These are phyloP conservation scores for Lepiota brunneoincarnata DNA, from an alignment of 768 basidiomycete species.

Conservation along the genomic window DNA sequence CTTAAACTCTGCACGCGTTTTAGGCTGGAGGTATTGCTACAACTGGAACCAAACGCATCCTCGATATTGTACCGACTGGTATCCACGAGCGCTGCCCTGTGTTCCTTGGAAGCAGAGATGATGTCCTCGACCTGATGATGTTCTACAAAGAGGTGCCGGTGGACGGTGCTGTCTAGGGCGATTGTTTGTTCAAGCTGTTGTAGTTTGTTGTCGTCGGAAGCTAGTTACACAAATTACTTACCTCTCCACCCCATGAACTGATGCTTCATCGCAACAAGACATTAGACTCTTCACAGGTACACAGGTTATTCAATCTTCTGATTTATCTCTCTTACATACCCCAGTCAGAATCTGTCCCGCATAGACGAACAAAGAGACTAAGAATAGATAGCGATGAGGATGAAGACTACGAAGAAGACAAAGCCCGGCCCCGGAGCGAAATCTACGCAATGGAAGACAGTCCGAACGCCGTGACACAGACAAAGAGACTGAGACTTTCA, in stretches of 20 bases:
- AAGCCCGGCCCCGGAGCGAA: constrained; percentile 9
- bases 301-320: not conserved
- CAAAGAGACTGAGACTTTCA: not conserved
- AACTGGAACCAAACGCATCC: constrained; percentile 89
- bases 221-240: not conserved
- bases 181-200: not conserved
- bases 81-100: constrained; percentile 94
- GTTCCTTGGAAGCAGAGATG: constrained; percentile 91
- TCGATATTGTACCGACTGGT: constrained; percentile 80
- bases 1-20: constrained; percentile 6
- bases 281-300: constrained; percentile 21
- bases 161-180: constrained; percentile 13
- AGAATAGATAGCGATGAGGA: constrained; percentile 28
- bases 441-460: not conserved
- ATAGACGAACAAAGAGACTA: constrained; percentile 15
- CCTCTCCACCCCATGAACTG: not conserved
- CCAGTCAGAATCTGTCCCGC: not conserved
- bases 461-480: not conserved
- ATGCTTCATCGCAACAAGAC: constrained; percentile 25
- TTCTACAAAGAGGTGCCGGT: constrained; percentile 61
- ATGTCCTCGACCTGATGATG: constrained; percentile 86
- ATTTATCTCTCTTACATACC: not conserved
- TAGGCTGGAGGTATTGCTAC: constrained; percentile 96
- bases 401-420: constrained; percentile 17
- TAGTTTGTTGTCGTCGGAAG: not conserved